Evolutionary conservation across 345 rosid genomes (phyloP).

Genomic region (Geranium brycei): DNA sequence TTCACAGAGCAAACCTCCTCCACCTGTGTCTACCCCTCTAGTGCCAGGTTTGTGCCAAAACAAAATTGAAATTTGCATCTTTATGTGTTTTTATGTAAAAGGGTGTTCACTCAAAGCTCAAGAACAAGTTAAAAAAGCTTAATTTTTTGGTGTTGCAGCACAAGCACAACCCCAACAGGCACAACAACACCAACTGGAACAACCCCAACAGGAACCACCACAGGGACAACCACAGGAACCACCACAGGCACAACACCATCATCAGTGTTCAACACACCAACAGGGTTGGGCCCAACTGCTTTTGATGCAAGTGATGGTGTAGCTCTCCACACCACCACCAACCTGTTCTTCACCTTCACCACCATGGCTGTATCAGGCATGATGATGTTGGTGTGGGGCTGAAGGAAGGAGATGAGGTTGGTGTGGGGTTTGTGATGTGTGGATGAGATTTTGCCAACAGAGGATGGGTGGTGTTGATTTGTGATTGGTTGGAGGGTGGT

Average conservation of each 20-base stretch:
- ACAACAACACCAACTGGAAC: constrained; percentile 16
- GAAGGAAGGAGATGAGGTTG: background rate
- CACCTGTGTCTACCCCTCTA: constrained; percentile 46
- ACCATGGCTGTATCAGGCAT: constrained; percentile 5
- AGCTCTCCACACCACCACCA: constrained; percentile 6
- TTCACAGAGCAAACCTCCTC: constrained; percentile 26
- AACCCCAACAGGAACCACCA: constrained; percentile 11
- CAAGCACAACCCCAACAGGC: constrained; percentile 1
- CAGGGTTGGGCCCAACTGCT: constrained; percentile 22
- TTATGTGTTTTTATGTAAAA: too few relatives aligned
- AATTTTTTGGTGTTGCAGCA: background rate
- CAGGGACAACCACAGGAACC: constrained; percentile 10
- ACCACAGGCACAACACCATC: constrained; percentile 12
- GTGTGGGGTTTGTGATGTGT: constrained; percentile 15
- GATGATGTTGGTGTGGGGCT: constrained; percentile 13
- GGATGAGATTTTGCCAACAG: constrained; percentile 31
- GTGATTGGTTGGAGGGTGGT: background rate
- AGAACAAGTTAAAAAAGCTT: too few relatives aligned
- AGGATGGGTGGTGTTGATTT: constrained; percentile 14
- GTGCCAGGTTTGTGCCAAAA: constrained; percentile 49
- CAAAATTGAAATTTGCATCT: too few relatives aligned
- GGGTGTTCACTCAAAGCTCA: too few relatives aligned
- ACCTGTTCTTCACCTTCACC: constrained; percentile 10
- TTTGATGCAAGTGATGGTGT: constrained; percentile 12
- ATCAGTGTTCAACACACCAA: constrained; percentile 9